Evolutionary conservation across 2,329 filamentous ascomycete species (phyloP).

Genomic region (Shiraia sp.): DNA sequence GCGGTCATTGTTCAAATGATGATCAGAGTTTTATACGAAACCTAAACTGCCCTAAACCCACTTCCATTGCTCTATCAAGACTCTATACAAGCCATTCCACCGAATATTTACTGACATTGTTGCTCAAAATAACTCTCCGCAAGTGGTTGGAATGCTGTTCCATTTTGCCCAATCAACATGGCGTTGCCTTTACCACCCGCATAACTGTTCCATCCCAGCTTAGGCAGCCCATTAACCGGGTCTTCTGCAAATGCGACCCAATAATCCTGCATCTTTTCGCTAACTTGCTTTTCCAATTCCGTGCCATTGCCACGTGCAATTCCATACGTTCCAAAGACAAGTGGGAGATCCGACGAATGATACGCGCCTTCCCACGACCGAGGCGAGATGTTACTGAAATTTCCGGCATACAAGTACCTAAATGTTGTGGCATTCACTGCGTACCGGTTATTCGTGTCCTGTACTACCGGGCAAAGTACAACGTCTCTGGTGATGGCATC

Average conservation of each 20-base stretch:
- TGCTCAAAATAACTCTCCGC: constrained; percentile 21
- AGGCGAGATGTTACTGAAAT: constrained; percentile 42
- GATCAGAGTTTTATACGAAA: too few relatives aligned
- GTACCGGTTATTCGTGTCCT: constrained; percentile 32
- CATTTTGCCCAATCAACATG: constrained; percentile 25
- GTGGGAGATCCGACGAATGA: constrained; percentile 39
- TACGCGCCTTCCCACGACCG: constrained; percentile 43
- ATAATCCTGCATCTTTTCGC: constrained; percentile 43
- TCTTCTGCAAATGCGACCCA: constrained; percentile 43
- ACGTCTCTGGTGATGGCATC: constrained; percentile 23
- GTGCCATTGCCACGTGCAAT: constrained; percentile 31
- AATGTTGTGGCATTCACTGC: constrained; percentile 33
- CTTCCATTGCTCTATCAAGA: too few relatives aligned
- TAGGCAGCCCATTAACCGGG: constrained; percentile 31
- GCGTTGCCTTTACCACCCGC: constrained; percentile 21
- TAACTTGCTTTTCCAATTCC: constrained; percentile 35
- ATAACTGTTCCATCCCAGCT: constrained; percentile 41
- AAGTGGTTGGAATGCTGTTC: constrained; percentile 20
- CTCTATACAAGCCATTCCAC: too few relatives aligned
- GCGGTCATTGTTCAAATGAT: too few relatives aligned
- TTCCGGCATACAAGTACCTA: constrained; percentile 45
- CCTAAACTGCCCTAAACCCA: too few relatives aligned
- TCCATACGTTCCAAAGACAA: constrained; percentile 43
- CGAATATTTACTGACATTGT: constrained; percentile 11
- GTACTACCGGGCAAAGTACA: constrained; percentile 37